These are phyloP conservation scores for Xenoacremonium recifei DNA, from an alignment of 2,329 filamentous ascomycete genomes.

Conservation along the genomic window DNA sequence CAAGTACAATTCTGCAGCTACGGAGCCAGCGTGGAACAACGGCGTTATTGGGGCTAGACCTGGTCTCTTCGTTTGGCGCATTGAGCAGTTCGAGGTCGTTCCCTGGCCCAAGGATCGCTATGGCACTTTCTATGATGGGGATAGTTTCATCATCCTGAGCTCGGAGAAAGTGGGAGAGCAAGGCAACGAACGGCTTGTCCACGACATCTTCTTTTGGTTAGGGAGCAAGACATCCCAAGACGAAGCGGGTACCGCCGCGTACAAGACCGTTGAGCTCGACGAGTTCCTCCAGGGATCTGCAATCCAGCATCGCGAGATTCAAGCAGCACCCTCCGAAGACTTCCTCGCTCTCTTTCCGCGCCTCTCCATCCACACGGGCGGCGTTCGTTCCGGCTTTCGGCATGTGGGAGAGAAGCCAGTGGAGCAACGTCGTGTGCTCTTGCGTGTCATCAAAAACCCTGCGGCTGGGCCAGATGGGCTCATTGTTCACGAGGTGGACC, in stretches of 20 bases:
- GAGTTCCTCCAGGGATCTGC: constrained; percentile 63
- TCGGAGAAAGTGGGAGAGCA: constrained; percentile 52
- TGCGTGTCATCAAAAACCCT: constrained; percentile 63
- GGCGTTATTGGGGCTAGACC: constrained; percentile 49
- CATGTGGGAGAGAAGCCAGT: constrained; percentile 53
- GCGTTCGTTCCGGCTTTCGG: constrained; percentile 60
- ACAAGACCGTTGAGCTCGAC: constrained; percentile 70
- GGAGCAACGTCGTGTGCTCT: constrained; percentile 47
- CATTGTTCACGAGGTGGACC: constrained; percentile 63
- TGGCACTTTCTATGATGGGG: constrained; percentile 64
- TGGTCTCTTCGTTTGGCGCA: constrained; percentile 63
- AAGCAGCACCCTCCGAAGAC: constrained; percentile 55
- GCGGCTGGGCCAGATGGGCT: constrained; percentile 42
- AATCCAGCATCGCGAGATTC: constrained; percentile 64
- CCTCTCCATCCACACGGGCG: constrained; percentile 59
- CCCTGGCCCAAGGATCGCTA: constrained; percentile 56
- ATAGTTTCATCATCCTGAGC: constrained; percentile 66
- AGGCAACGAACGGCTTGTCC: constrained; percentile 47
- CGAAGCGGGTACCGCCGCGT: constrained; percentile 66
- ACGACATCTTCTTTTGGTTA: constrained; percentile 72
- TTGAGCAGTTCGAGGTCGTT: constrained; percentile 65
- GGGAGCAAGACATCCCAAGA: constrained; percentile 65
- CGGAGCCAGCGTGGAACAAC: constrained; percentile 67
- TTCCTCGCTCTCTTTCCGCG: constrained; percentile 61
- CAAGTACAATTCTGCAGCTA: constrained; percentile 63